phyloP scores from a whole-genome alignment of 2,329 filamentous ascomycete genomes.

The Aspergillus jensenii region DNA sequence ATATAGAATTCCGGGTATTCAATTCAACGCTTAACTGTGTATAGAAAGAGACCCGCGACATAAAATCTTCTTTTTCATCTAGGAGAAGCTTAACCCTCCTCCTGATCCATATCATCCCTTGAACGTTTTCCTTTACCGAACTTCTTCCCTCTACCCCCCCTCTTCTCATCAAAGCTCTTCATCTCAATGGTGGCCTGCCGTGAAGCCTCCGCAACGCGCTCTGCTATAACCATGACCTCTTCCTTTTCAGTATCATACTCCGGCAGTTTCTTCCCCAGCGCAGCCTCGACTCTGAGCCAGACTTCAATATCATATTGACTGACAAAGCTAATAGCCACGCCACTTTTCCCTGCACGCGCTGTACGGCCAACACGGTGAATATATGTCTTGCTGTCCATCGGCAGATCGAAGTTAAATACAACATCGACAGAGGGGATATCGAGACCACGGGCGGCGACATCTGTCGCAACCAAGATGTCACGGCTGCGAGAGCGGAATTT shows the following conservation, averaged over 20 bases:
- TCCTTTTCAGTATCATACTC: constrained; percentile 73
- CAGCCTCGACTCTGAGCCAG: constrained; percentile 76
- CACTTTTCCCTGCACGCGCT: constrained; percentile 80
- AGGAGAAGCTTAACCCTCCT: constrained; percentile 60
- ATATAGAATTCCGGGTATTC: background rate
- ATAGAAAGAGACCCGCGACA: background rate
- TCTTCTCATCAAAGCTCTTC: constrained; percentile 74
- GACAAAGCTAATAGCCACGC: constrained; percentile 75
- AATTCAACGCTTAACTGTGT: constrained; percentile 4
- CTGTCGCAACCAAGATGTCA: constrained; percentile 84
- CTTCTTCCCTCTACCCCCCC: constrained; percentile 49
- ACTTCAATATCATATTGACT: constrained; percentile 88
- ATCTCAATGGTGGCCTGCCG: constrained; percentile 75
- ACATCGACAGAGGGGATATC: constrained; percentile 91
- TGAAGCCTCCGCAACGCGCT: constrained; percentile 79
- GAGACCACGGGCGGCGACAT: constrained; percentile 88
- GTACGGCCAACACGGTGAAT: constrained; percentile 88
- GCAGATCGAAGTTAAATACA: constrained; percentile 82
- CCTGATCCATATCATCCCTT: constrained; percentile 70
- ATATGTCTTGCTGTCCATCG: constrained; percentile 84
- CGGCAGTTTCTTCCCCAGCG: constrained; percentile 72
- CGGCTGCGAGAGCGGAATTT: constrained; percentile 83
- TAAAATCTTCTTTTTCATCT: background rate
- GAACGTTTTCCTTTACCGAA: constrained; percentile 57
- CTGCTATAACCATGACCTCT: constrained; percentile 79